phyloP scores from a whole-genome alignment of 768 basidiomycete genomes.

The Phylloporus sp. region DNA sequence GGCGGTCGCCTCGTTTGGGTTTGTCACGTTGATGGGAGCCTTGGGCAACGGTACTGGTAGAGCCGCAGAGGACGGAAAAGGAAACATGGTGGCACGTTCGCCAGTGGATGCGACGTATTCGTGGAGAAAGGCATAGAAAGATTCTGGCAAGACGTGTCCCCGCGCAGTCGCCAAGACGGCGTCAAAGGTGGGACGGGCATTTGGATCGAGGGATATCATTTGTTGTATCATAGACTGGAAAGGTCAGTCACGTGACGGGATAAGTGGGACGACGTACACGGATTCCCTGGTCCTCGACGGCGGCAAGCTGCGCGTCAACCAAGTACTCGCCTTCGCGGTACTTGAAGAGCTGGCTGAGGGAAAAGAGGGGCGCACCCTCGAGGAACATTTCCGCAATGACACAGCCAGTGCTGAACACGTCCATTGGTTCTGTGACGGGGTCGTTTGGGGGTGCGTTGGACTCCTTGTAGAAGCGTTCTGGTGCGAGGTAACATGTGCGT shows the following conservation, averaged over 20 bases:
- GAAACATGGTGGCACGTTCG: constrained; percentile 51
- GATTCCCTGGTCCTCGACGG: constrained; percentile 79
- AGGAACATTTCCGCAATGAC: constrained; percentile 94
- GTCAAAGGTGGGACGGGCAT: constrained; percentile 77
- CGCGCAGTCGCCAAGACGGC: constrained; percentile 69
- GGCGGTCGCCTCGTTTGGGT: constrained; percentile 45
- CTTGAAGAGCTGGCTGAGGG: constrained; percentile 91
- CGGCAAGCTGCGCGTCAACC: constrained; percentile 64
- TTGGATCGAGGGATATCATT: constrained; percentile 85
- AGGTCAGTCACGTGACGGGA: not conserved
- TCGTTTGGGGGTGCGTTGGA: constrained; percentile 59
- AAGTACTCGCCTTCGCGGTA: constrained; percentile 83
- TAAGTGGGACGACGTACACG: constrained; percentile 50
- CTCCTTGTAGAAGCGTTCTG: constrained; percentile 91
- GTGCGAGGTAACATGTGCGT: constrained; percentile 93
- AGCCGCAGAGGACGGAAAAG: constrained; percentile 36
- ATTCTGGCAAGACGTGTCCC: constrained; percentile 82
- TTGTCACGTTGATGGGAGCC: constrained; percentile 14
- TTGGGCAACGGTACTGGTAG: constrained; percentile 12
- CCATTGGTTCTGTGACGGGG: constrained; percentile 93
- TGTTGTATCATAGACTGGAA: constrained; percentile 76
- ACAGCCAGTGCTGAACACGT: constrained; percentile 93
- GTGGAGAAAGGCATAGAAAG: constrained; percentile 93
- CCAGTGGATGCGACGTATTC: constrained; percentile 82
- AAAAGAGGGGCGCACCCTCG: constrained; percentile 91